phyloP scores from a whole-genome alignment of 1,139 yeast species.

The Eremothecium coryli region DNA sequence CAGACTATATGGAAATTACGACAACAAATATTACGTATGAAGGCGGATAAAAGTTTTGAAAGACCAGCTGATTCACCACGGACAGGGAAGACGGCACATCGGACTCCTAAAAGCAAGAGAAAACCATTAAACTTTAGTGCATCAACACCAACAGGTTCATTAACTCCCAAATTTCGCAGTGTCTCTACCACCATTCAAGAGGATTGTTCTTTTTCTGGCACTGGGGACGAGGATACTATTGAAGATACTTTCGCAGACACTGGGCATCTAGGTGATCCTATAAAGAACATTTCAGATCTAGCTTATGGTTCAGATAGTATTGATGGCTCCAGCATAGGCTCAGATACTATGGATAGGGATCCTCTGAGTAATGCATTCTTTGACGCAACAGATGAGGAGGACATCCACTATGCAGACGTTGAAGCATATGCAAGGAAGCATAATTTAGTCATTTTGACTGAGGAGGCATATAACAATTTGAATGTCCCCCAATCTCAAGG shows the following conservation, averaged over 20 bases:
- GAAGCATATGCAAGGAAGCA: conserved; percentile 43
- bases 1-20: conserved; percentile 49
- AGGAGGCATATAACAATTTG: conserved; percentile 35
- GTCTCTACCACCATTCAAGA: conserved; percentile 1
- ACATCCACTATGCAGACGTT: conserved; percentile 34
- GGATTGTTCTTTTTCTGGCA: not conserved
- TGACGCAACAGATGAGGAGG: conserved; percentile 10
- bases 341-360: conserved; percentile 7
- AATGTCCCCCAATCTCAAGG: not conserved
- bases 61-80: conserved; percentile 3
- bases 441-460: conserved; percentile 42
- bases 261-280: not conserved
- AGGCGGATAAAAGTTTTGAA: conserved; percentile 21
- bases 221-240: not conserved
- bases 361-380: conserved; percentile 7
- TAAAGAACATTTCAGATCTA: not conserved
- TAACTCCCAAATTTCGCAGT: not conserved
- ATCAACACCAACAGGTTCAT: not conserved
- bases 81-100: not conserved
- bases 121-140: not conserved
- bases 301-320: conserved; percentile 8
- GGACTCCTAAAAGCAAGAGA: conserved; percentile 1
- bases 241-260: not conserved
- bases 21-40: conserved; percentile 39
- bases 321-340: conserved; percentile 8